These are phyloP conservation scores for Aspergillus eucalypticola DNA, from an alignment of 2,329 filamentous ascomycete species.

Conservation along the genomic window DNA sequence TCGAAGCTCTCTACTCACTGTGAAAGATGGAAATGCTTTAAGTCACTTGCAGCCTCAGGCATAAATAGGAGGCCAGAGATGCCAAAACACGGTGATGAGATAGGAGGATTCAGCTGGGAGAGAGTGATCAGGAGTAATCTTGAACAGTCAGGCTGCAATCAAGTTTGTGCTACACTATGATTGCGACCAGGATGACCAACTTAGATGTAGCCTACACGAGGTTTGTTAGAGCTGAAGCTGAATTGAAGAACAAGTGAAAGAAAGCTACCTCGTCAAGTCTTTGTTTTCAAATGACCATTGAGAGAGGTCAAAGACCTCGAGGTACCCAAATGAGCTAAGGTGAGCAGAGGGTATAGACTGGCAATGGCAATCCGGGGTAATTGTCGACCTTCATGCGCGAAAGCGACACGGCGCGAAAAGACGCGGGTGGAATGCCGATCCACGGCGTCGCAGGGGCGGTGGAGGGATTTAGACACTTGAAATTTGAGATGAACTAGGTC, in stretches of 20 bases:
- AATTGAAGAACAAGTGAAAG: not conserved
- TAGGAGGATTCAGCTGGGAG: not conserved
- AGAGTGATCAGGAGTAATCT: not conserved
- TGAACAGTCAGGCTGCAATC: not conserved
- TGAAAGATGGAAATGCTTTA: not conserved
- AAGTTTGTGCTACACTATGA: not conserved
- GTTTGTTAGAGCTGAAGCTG: not conserved
- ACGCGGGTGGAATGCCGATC: slow-evolving; percentile 9
- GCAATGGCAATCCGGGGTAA: not conserved
- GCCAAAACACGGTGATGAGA: not conserved
- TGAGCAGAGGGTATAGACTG: not conserved
- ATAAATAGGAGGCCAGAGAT: not conserved
- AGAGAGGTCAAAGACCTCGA: not conserved
- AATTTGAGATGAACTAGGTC: too few species aligned
- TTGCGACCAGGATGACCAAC: not conserved
- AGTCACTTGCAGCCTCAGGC: not conserved
- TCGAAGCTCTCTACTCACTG: not conserved
- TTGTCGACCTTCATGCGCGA: not conserved
- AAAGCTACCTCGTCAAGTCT: not conserved
- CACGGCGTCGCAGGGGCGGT: not conserved
- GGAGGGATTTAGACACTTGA: not conserved
- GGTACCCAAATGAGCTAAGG: not conserved
- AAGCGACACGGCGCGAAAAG: slow-evolving; percentile 4
- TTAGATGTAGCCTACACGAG: not conserved
- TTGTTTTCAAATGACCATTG: not conserved